A percentile compares a stretch with the other conserved stretches of the same genome.
phyloP scores from a whole-genome alignment of 345 rosid genomes.

The Bruguiera parviflora region DNA sequence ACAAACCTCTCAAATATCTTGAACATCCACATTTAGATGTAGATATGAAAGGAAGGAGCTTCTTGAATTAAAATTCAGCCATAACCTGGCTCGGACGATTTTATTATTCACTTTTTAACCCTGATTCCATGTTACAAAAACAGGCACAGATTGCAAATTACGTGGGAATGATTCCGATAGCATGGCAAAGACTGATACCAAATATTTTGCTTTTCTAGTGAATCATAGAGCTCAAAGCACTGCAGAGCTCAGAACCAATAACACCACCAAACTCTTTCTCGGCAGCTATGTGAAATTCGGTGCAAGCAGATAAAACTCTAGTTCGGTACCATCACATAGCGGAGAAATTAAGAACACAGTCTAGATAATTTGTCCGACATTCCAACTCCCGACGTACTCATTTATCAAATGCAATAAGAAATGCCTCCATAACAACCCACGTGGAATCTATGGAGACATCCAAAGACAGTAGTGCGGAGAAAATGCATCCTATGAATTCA shows the following conservation, averaged over 20 bases:
- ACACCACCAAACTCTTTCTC: slow-evolving; percentile 1
- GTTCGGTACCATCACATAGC: neutral
- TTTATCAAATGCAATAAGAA: slow-evolving; percentile 26
- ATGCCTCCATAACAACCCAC: slow-evolving; percentile 32
- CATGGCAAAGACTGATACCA: no score
- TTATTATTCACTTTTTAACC: no score
- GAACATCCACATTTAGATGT: no score
- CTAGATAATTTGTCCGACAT: slow-evolving; percentile 22
- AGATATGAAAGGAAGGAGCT: no score
- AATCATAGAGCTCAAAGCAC: no score
- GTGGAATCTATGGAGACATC: slow-evolving; percentile 34
- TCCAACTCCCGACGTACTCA: slow-evolving; percentile 20
- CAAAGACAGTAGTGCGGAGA: slow-evolving; percentile 28
- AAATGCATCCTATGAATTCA: slow-evolving; percentile 24
- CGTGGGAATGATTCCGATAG: no score
- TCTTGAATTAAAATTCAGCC: no score
- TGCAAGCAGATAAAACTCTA: neutral
- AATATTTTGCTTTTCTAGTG: no score
- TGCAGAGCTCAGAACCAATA: neutral
- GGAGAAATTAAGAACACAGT: neutral
- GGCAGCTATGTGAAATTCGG: neutral
- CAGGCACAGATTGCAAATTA: no score
- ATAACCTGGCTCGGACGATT: no score
- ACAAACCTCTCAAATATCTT: no score
- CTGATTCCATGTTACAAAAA: no score